Base-by-base conservation (phyloP, 2,329 filamentous ascomycete genomes). In the Daldinia sp. region DNA sequence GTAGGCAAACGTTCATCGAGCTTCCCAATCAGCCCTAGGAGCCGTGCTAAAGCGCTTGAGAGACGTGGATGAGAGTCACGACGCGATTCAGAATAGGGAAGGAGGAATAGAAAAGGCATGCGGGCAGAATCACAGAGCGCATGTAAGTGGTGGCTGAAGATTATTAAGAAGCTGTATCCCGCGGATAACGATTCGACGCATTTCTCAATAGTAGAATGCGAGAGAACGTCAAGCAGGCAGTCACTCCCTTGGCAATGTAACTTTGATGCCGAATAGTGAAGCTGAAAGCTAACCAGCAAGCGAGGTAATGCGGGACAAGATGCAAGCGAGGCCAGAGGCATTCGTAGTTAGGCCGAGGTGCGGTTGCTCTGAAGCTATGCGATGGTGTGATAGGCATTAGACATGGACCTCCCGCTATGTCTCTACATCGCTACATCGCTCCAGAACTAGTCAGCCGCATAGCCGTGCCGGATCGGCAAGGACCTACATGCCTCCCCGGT, bases 71-170 rank as follows among this genome's bases (percentile, higher is more conserved):
- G 57, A 37, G 53, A 43, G 56, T 60, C 54, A 66, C 54, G 48
- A 48, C 52, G 59, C 68, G 61, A 71, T 52, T 65, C 68, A 64
- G 17, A 70, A 72, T 69, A 41, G 34, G 69, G 70, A 71, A 72
- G 68, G 69, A 71, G 70, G 52, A 52, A 54, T n/a, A 65, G 35
- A 2, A 34, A 47, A 29, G 21, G 29, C 27, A 54, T 53, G 58
- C 48, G 47, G 25, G 56, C 13, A 10, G 35, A 37, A 58, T 25
- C 35, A 27, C 10, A 43, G 55, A 34, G 57, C 34, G n/a, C n/a
- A 43, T 51, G 45, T 32, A 32, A 57, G 43, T 61, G 32, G 37
- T 43, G 30, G 50, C n/a, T 56, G 23, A 27, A 51, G 58, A 52
- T 59, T 64, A 59, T 62, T 58, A 29, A 57, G 58, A 55, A 60